phyloP scores from a whole-genome alignment of 768 basidiomycete genomes.

The Panellus pusillus region DNA sequence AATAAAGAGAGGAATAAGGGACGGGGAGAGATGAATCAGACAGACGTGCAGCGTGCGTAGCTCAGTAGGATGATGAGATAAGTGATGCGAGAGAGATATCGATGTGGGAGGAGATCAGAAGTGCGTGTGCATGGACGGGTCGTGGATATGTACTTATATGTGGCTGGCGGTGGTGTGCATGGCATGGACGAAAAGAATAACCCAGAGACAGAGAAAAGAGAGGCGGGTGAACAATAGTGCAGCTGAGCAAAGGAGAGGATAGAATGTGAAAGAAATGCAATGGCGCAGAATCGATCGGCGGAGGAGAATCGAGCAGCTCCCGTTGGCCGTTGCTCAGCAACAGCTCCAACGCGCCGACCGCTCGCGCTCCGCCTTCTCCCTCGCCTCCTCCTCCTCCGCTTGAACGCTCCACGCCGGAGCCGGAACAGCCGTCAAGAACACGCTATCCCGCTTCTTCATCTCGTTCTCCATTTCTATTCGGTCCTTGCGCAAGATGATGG shows the following conservation, averaged over 20 bases:
- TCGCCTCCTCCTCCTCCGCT: constrained; percentile 78
- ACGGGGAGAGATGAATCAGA: constrained; percentile 5
- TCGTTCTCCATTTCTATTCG: constrained; percentile 81
- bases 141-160: not conserved
- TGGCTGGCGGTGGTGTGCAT: not conserved
- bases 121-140: constrained; percentile 5
- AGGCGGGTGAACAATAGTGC: not conserved
- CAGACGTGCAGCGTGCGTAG: not conserved
- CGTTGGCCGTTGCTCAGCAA: not conserved
- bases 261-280: not conserved
- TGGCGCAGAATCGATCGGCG: not conserved
- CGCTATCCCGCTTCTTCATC: constrained; percentile 78
- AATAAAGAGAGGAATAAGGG: constrained; percentile 18
- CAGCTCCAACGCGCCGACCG: constrained; percentile 56
- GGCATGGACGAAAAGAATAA: constrained; percentile 16
- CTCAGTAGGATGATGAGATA: not conserved
- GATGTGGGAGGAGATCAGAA: constrained; percentile 22
- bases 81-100: constrained; percentile 15
- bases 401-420: constrained; percentile 78
- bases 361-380: constrained; percentile 45
- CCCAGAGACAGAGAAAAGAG: constrained; percentile 11
- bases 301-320: constrained; percentile 7
- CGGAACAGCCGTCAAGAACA: constrained; percentile 63
- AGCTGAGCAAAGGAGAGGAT: too few relatives aligned
- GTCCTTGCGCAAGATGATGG: constrained; percentile 79